Evolutionary conservation across 164 flowering plant genomes (phyloP), one percentile per base, ranked within the genome.

Genomic region (Litsea cubeba): DNA sequence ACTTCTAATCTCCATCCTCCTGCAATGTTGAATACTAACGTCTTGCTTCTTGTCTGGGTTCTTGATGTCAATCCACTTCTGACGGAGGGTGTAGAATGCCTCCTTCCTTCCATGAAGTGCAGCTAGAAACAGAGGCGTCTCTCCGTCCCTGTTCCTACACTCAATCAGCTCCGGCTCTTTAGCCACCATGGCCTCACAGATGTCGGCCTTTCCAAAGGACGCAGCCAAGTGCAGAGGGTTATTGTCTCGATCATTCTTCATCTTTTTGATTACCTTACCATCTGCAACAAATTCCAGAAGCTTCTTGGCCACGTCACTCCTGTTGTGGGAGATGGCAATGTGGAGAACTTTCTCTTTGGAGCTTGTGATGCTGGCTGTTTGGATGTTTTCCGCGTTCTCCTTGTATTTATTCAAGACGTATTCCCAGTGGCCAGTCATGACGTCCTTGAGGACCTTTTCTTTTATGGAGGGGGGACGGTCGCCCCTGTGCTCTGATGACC

Each of bases 271-370:
- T 1, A 20, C 62, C 17, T 65, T 63, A 0, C 0, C 46, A 5
- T 15, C 32, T 14, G 25, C n/a, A 14, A 84, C 77, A 15, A 3
- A 0, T 1, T 35, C 12, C 10, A 84, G 74, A 0, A 84, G 79
- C 23, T 72, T 12, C 50, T 50, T 54, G 0, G 82, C 82, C 0
- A 73, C 18, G 2, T 60, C 77, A 2, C 67, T 78, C 76, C 70
- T 60, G 57, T 70, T 74, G 6, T 78, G 76, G 24, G 74, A 76
- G 26, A 82, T 80, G 0, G 84, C 86, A 3, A 74, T 25, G 58
- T 85, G 84, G 28, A 85, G 30, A 6, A 75, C 83, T 0, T 83
- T 84, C 62, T 81, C 84, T 8, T 79, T 79, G 8, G 26, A 35
- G 18, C 50, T 35, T 20, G 71, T 68, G 54, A 68, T 35, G 51